A percentile compares a stretch with the other conserved stretches of the same genome.
Conservation (phyloP, 768 basidiomycete species). For the Leccinum barrowsii region DNA sequence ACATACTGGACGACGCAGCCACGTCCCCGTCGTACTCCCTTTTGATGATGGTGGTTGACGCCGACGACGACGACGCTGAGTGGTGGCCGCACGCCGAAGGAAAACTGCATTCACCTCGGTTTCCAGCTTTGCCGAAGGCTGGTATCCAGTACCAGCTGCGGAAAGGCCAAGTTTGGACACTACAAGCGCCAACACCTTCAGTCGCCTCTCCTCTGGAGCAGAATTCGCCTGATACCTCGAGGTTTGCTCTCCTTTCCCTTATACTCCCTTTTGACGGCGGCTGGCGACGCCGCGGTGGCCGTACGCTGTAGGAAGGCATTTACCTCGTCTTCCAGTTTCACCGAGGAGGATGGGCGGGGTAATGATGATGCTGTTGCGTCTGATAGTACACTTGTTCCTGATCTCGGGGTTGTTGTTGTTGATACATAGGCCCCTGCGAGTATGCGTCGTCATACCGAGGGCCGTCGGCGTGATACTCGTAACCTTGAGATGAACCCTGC, state of each 20-base stretch:
- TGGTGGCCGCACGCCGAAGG: not conserved
- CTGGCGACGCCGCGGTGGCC: not conserved
- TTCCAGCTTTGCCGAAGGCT: not conserved
- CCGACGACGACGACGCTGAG: no score
- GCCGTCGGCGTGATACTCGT: constrained; percentile 11
- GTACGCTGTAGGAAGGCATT: not conserved
- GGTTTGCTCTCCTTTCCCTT: no score
- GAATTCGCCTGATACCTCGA: no score
- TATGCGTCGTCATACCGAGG: constrained; percentile 17
- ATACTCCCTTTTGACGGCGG: not conserved
- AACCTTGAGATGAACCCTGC: constrained; percentile 17
- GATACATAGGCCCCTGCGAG: constrained; percentile 5
- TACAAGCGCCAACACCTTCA: no score
- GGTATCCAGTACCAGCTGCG: no score
- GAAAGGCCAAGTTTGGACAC: no score
- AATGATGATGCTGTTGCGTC: constrained; percentile 18
- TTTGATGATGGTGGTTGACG: no score
- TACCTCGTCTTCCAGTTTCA: constrained; percentile 3
- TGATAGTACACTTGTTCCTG: constrained; percentile 22
- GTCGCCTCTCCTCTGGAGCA: no score
- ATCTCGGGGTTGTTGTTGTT: constrained; percentile 11
- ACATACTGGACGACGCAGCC: not conserved
- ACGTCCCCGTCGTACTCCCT: constrained; percentile 1
- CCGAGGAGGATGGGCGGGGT: constrained; percentile 9
- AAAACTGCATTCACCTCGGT: not conserved